phyloP scores from a whole-genome alignment of 352 stramenopile genomes.

The Aphanomyces cochlioides region DNA sequence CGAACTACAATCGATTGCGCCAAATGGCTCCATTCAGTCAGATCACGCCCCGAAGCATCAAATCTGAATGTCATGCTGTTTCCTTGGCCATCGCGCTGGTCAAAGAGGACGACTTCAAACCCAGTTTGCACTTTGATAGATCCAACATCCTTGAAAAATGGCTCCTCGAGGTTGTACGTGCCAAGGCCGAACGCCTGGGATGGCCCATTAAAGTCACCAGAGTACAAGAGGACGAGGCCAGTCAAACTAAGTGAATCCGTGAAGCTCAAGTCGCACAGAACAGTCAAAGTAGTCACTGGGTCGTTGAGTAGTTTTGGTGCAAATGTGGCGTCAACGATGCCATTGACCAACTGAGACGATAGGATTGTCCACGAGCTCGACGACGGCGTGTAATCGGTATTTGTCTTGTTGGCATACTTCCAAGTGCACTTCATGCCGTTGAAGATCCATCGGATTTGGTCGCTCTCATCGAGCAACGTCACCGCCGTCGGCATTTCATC shows the following conservation, averaged over 20 bases:
- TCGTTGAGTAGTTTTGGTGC: conserved; percentile 7
- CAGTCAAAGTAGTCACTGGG: neutral
- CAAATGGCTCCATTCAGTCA: too few species aligned
- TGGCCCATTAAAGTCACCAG: too few species aligned
- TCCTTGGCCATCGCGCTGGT: too few species aligned
- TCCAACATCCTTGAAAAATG: too few species aligned
- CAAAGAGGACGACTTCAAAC: too few species aligned
- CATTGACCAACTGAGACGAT: neutral
- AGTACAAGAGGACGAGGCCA: too few species aligned
- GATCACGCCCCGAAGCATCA: too few species aligned
- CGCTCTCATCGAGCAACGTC: neutral
- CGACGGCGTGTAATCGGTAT: neutral
- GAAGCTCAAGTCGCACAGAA: neutral
- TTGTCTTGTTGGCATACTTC: neutral
- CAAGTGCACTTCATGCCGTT: neutral
- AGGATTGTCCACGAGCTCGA: neutral
- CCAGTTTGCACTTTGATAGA: too few species aligned
- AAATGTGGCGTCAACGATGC: neutral
- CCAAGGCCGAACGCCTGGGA: too few species aligned
- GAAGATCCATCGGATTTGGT: neutral
- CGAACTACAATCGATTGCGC: neutral
- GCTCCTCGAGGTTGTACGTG: too few species aligned
- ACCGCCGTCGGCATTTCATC: too few species aligned
- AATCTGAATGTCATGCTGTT: too few species aligned
- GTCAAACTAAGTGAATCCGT: neutral